Evolutionary conservation across 768 basidiomycete species (phyloP), one percentile per base, ranked within the genome.

Genomic region (Suillus decipiens): DNA sequence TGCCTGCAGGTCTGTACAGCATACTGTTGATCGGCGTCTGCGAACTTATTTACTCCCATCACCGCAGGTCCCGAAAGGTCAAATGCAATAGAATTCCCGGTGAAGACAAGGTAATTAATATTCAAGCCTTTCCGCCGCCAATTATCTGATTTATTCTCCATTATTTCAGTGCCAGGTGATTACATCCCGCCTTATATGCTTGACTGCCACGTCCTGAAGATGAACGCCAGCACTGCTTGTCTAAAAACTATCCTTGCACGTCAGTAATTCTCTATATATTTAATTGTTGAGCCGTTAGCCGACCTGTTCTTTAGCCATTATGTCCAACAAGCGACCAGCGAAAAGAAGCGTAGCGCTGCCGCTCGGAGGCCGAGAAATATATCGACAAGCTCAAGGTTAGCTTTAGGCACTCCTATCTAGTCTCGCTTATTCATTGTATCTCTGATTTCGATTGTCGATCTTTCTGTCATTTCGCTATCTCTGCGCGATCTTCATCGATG

Each of bases 191-290:
- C 39, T 28, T 41, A 19, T 41, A 28, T 31, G 24, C 39, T 57
- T 42, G 17, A 28, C 39, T 19, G 1, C 39, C 3, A 31, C 6
- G 17, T 57, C 64, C 65, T 60, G 63, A 67, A 41, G 48, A 65
- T 63, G n/a, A 56, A 56, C 62, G 37, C 9, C 14, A 95, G 89
- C 93, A 95, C 71, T 96, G 93, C 75, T 76, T 87, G 64, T 84
- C 89, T 65, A 96, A 96, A 79, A 93, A 91, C 71, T 93, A 91
- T 71, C 89, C 92, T 51, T 96, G 93, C 92, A 95, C 93, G 93
- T 94, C 70, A 68, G 90, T 86, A 19, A 66, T 62, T 34, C 60
- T 68, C 64, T 47, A 61, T 66, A 61, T 66, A 63, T 67, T 63
- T 63, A 60, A 58, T 9, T 33, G 61, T 62, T 65, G 68, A 67